Percentiles rank a stretch among this genome's conserved stretches.
Conservation (phyloP, 768 basidiomycete species). For the Rhodocollybia butyracea region DNA sequence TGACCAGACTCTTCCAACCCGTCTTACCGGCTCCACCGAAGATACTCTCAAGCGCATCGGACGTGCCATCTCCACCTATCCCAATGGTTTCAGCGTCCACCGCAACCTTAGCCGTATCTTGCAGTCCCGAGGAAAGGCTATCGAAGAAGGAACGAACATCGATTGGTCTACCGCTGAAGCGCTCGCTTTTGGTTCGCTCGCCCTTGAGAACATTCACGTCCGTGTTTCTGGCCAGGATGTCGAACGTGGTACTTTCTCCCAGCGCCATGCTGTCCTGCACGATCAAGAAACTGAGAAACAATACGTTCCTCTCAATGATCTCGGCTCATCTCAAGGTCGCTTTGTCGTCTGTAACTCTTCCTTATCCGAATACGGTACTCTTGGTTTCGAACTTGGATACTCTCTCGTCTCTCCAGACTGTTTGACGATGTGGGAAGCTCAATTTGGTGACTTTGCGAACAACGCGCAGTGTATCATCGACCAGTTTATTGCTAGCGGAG, state of each 20-base stretch:
- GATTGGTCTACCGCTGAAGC: conserved; percentile 99
- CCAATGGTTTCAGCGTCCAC: conserved; percentile 82
- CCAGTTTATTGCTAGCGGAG: conserved; percentile 96
- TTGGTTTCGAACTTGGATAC: conserved; percentile 98
- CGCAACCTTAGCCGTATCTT: conserved; percentile 95
- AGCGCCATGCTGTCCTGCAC: conserved; percentile 95
- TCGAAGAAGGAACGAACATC: conserved; percentile 88
- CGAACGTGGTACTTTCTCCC: conserved; percentile 98
- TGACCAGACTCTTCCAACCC: conserved; percentile 88
- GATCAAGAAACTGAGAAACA: conserved; percentile 92
- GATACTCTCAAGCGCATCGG: conserved; percentile 82
- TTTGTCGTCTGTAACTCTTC: conserved; percentile 98
- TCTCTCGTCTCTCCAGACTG: conserved; percentile 94
- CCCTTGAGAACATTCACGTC: conserved; percentile 90
- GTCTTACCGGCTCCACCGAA: conserved; percentile 76
- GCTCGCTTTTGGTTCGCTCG: conserved; percentile 91
- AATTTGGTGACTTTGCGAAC: conserved; percentile 98
- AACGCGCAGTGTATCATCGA: conserved; percentile 98
- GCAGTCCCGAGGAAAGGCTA: conserved; percentile 78
- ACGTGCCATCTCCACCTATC: conserved; percentile 82
- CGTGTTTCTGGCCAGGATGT: conserved; percentile 98
- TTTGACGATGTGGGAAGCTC: conserved; percentile 97
- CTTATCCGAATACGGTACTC: conserved; percentile 89
- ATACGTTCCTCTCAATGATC: conserved; percentile 86
- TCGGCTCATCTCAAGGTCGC: conserved; percentile 82